These are phyloP conservation scores for Volvox africanus DNA, from an alignment of 139 green algal species.

Conservation along the genomic window DNA sequence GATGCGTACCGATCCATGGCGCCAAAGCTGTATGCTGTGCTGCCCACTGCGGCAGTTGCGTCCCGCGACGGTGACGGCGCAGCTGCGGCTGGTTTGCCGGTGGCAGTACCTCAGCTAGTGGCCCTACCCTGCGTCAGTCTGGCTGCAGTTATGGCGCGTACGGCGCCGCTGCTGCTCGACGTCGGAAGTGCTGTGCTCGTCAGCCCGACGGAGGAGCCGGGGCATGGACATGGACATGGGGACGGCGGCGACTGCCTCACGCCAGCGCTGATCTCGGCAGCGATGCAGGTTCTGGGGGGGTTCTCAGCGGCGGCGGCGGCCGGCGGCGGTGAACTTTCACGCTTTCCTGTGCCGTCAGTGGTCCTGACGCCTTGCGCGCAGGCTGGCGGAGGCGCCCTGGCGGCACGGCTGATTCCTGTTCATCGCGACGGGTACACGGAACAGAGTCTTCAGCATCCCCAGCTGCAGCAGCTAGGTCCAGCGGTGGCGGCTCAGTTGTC, in stretches of 20 bases:
- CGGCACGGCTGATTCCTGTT: conserved; percentile 11
- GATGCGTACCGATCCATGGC: conserved; percentile 33
- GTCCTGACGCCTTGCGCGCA: conserved; percentile 1
- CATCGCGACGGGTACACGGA: conserved; percentile 30
- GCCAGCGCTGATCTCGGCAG: conserved; percentile 7
- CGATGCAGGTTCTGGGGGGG: neutral
- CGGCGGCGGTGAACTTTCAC: neutral
- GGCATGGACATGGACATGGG: neutral
- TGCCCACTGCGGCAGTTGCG: neutral
- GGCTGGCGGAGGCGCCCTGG: neutral
- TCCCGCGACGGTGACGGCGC: neutral
- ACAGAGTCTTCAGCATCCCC: conserved; percentile 43
- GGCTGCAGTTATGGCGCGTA: conserved; percentile 27
- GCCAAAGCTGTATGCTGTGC: conserved; percentile 38
- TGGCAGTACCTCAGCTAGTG: neutral
- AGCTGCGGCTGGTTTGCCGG: neutral
- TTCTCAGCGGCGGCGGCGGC: neutral
- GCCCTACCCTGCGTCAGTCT: conserved; percentile 45
- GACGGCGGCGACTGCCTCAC: neutral
- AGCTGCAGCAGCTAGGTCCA: conserved; percentile 40
- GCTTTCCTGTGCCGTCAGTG: conserved; percentile 18
- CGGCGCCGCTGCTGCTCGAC: conserved; percentile 28
- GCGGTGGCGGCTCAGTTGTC: conserved; percentile 33
- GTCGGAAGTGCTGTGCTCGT: neutral
- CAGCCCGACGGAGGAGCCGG: conserved; percentile 7